Conservation (phyloP, 1,284 basidiomycete species). For the Leccinum holopus region DNA sequence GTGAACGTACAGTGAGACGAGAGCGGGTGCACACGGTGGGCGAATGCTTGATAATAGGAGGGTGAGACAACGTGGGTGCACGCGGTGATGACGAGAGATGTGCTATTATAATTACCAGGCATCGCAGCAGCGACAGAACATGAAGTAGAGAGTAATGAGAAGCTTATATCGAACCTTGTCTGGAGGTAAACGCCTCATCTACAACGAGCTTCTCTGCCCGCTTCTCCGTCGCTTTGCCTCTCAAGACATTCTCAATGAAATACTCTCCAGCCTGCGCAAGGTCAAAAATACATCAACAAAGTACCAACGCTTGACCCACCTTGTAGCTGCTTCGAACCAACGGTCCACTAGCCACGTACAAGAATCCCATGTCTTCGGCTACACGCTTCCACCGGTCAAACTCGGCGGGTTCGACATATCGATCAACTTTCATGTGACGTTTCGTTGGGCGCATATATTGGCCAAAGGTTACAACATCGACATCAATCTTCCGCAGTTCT, state of each 20-base stretch:
- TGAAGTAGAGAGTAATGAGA: constrained; percentile 2
- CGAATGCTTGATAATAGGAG: not conserved
- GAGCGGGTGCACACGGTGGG: not conserved
- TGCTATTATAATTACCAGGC: constrained; percentile 1
- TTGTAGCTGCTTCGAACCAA: constrained; percentile 97
- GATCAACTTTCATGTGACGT: constrained; percentile 97
- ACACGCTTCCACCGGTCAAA: constrained; percentile 90
- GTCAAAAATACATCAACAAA: constrained; percentile 9
- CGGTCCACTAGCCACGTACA: constrained; percentile 97
- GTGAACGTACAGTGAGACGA: not conserved
- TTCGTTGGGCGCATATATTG: constrained; percentile 99
- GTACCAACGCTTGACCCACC: constrained; percentile 45
- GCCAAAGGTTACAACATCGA: constrained; percentile 98
- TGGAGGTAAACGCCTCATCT: constrained; percentile 18
- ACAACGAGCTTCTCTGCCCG: constrained; percentile 38
- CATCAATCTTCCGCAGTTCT: constrained; percentile 87
- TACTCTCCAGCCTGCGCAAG: constrained; percentile 78
- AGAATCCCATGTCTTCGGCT: constrained; percentile 92
- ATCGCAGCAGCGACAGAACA: not conserved
- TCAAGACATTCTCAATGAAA: constrained; percentile 88
- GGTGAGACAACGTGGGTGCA: not conserved
- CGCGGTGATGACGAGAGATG: not conserved
- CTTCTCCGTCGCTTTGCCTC: constrained; percentile 52
- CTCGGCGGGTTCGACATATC: constrained; percentile 92
- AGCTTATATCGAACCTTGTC: constrained; percentile 11